These are phyloP conservation scores for Atractiella rhizophila DNA, from an alignment of 768 basidiomycete genomes.

Conservation along the genomic window DNA sequence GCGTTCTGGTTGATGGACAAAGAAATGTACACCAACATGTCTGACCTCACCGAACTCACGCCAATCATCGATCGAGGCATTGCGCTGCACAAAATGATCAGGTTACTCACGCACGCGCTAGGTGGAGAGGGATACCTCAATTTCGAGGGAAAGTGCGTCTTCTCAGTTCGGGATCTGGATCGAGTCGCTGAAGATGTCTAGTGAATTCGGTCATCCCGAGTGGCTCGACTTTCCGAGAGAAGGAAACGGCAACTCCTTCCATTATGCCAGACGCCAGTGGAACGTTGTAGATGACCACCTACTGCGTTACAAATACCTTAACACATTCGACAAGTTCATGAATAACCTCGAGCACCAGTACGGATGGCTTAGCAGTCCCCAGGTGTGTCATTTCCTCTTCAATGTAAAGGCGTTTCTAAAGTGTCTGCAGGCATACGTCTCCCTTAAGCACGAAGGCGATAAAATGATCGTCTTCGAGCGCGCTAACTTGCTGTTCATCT, in stretches of 20 bases:
- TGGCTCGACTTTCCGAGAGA: slow-evolving; percentile 98
- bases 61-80: slow-evolving; percentile 66
- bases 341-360: slow-evolving; percentile 56
- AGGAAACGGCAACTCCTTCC: slow-evolving; percentile 86
- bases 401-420: not conserved
- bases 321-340: slow-evolving; percentile 82
- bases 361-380: slow-evolving; percentile 59
- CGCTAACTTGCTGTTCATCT: slow-evolving; percentile 74
- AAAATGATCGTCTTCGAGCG: slow-evolving; percentile 87
- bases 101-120: slow-evolving; percentile 79
- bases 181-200: not conserved
- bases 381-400: slow-evolving; percentile 28
- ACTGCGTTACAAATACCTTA: slow-evolving; percentile 78
- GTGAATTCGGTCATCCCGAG: too few species aligned
- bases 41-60: slow-evolving; percentile 55
- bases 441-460: slow-evolving; percentile 75
- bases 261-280: slow-evolving; percentile 85
- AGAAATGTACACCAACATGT: slow-evolving; percentile 96
- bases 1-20: slow-evolving; percentile 99
- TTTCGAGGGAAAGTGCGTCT: slow-evolving; percentile 34
- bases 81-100: slow-evolving; percentile 88
- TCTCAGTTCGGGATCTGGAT: not conserved
- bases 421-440: slow-evolving; percentile 51
- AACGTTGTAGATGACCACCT: slow-evolving; percentile 64
- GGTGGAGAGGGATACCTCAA: slow-evolving; percentile 96